phyloP scores from a whole-genome alignment of 306 rosid genomes.

The Fagus sylvatica region DNA sequence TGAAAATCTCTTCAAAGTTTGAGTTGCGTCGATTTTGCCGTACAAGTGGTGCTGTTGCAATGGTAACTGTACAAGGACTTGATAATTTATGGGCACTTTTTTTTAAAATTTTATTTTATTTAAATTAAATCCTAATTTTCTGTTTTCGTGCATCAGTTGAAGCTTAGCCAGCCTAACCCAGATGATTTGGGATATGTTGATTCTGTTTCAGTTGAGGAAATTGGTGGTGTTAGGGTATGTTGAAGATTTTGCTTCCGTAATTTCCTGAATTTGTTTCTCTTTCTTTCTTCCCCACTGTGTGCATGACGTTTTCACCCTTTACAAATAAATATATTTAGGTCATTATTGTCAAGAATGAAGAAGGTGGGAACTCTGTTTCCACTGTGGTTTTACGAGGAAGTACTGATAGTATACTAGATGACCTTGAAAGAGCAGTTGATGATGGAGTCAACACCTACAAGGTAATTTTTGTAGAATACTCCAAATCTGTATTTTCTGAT shows the following conservation, averaged over 20 bases:
- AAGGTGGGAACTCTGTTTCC: constrained; percentile 79
- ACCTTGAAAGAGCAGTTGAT: constrained; percentile 90
- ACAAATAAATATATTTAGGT: constrained; percentile 43
- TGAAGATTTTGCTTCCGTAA: constrained; percentile 4
- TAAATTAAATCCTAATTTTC: constrained; percentile 26
- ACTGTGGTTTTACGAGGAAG: constrained; percentile 81
- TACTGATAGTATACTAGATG: constrained; percentile 85
- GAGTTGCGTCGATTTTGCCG: constrained; percentile 93
- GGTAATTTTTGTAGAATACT: constrained; percentile 43
- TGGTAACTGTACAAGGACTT: constrained; percentile 41
- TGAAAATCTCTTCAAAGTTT: constrained; percentile 89
- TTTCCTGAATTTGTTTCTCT: background rate
- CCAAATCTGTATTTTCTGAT: constrained; percentile 8
- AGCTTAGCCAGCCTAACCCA: constrained; percentile 89
- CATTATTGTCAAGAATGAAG: constrained; percentile 72
- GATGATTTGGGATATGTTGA: constrained; percentile 89
- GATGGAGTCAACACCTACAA: constrained; percentile 92
- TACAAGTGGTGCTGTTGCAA: constrained; percentile 83
- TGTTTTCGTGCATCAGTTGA: constrained; percentile 57
- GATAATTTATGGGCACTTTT: background rate
- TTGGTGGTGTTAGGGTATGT: constrained; percentile 90
- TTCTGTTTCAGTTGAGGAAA: constrained; percentile 83
- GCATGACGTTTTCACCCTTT: background rate
- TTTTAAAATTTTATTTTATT: background rate
- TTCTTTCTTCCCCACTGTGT: background rate